Conservation (phyloP, 805 yeast genomes). For the Pichia eremophila region DNA sequence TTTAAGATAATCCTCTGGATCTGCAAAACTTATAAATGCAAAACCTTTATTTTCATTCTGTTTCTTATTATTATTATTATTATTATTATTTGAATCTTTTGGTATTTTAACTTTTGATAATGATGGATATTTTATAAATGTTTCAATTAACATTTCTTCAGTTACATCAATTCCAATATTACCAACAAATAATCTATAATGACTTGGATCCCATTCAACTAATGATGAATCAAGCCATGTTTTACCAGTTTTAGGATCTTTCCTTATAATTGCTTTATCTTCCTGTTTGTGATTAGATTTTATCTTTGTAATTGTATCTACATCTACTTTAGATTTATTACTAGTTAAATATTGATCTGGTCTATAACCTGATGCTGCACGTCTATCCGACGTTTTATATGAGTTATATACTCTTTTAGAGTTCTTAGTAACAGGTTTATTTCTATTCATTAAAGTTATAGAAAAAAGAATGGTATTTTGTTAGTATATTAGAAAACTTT, state of each 20-base stretch:
- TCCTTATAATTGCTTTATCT: slow-evolving; percentile 30
- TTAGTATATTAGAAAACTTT: not conserved
- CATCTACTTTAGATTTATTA: not conserved
- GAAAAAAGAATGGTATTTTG: not conserved
- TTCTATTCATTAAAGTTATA: not conserved
- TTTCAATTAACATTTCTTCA: slow-evolving; percentile 43
- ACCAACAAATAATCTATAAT: slow-evolving; percentile 67
- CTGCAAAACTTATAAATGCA: slow-evolving; percentile 64
- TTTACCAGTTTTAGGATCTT: slow-evolving; percentile 33
- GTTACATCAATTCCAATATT: slow-evolving; percentile 61
- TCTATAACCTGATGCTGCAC: slow-evolving; percentile 37
- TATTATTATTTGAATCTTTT: slow-evolving; percentile 32
- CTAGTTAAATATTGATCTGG: not conserved
- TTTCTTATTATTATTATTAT: slow-evolving; percentile 17
- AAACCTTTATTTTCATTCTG: slow-evolving; percentile 38
- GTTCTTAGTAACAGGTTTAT: not conserved
- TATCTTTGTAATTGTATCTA: not conserved
- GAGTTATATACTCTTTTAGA: slow-evolving; percentile 11
- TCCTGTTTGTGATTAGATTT: slow-evolving; percentile 1
- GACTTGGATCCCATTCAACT: slow-evolving; percentile 60
- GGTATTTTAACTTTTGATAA: slow-evolving; percentile 55
- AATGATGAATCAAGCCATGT: slow-evolving; percentile 39
- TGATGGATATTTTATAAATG: slow-evolving; percentile 45
- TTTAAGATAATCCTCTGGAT: slow-evolving; percentile 54
- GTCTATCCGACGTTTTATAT: slow-evolving; percentile 41